Evolutionary conservation across 352 stramenopile species (phyloP).

Genomic region (Hyaloperonospora arabidopsidis): DNA sequence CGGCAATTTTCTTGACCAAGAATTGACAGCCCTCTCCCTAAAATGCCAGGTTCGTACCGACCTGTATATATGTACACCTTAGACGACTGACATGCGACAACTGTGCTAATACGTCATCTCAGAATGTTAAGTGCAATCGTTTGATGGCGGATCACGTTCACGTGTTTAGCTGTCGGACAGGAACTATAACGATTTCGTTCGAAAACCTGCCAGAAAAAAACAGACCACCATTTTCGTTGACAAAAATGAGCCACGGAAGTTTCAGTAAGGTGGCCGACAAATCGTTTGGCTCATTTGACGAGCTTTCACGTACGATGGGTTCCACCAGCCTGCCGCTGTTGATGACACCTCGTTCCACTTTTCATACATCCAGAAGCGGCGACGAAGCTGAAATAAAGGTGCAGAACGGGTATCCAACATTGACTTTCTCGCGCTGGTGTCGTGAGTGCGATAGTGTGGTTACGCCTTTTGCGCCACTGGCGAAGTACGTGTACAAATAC

Average conservation of each 20-base stretch:
- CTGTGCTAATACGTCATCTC: constrained; percentile 3
- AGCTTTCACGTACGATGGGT: constrained; percentile 24
- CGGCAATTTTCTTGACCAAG: constrained; percentile 67
- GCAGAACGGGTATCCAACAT: constrained; percentile 42
- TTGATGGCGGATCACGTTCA: constrained; percentile 80
- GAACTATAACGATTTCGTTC: constrained; percentile 75
- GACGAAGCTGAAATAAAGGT: constrained; percentile 18
- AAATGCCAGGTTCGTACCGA: constrained; percentile 62
- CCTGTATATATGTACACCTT: background rate
- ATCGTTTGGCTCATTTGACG: constrained; percentile 28
- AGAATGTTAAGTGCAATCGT: constrained; percentile 76
- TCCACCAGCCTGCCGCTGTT: constrained; percentile 41
- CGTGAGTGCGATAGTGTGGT: constrained; percentile 90
- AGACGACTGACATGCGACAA: constrained; percentile 5
- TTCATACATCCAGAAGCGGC: constrained; percentile 18
- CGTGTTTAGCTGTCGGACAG: constrained; percentile 63
- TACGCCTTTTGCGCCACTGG: constrained; percentile 80
- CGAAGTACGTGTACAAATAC: constrained; percentile 94
- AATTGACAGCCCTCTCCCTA: constrained; percentile 54
- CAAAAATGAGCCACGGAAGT: constrained; percentile 29
- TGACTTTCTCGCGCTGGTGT: constrained; percentile 97
- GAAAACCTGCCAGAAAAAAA: constrained; percentile 68
- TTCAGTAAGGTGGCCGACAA: constrained; percentile 23
- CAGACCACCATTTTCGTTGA: constrained; percentile 31
- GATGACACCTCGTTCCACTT: constrained; percentile 30